Evolutionary conservation across 768 basidiomycete genomes (phyloP).

Genomic region (Suillus variegatus): DNA sequence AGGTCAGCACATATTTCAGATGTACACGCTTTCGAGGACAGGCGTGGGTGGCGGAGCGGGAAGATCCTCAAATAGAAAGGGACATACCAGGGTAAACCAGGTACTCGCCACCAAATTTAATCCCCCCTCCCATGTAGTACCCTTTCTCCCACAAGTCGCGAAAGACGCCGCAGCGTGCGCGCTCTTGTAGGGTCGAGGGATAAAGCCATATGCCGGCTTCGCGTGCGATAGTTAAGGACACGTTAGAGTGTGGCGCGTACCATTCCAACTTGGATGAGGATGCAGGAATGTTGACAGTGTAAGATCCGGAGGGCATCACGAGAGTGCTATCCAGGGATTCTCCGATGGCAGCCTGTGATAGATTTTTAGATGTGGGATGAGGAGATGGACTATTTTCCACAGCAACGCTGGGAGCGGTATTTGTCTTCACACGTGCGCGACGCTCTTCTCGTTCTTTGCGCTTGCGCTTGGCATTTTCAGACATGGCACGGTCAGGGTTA

Average conservation of each 20-base stretch:
- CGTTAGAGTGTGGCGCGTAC: constrained; percentile 58
- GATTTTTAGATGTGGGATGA: constrained; percentile 3
- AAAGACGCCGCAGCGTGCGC: constrained; percentile 80
- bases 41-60: not conserved
- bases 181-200: constrained; percentile 62
- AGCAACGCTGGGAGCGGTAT: constrained; percentile 24
- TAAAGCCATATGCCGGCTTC: constrained; percentile 77
- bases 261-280: constrained; percentile 64
- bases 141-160: constrained; percentile 80
- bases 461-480: constrained; percentile 68
- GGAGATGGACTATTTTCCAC: constrained; percentile 17
- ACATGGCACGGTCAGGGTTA: constrained; percentile 42
- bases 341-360: constrained; percentile 6
- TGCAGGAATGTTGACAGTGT: constrained; percentile 68
- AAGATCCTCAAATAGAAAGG: not conserved
- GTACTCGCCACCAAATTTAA: constrained; percentile 96
- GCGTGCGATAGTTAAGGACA: constrained; percentile 60
- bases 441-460: constrained; percentile 66
- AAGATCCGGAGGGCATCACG: constrained; percentile 25
- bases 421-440: constrained; percentile 23
- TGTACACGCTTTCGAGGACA: constrained; percentile 2
- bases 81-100: constrained; percentile 89
- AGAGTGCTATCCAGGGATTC: constrained; percentile 2
- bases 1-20: constrained; percentile 12
- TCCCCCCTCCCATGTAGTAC: constrained; percentile 84